Evolutionary conservation across 163 green algal species (phyloP).

Genomic region (Coccomyxa subellipsoidea): DNA sequence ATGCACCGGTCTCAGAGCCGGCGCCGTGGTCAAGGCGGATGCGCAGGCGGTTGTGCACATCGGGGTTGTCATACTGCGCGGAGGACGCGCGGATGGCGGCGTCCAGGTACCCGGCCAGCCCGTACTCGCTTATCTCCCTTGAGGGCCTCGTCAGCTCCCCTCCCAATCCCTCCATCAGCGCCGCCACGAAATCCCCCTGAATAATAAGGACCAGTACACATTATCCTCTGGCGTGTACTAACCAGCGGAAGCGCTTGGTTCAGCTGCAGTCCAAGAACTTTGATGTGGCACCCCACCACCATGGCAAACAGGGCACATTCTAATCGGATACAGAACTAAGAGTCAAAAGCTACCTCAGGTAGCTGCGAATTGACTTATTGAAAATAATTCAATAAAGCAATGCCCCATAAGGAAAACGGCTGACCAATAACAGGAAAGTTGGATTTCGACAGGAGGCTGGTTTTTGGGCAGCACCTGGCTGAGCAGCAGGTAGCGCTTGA

Average conservation of each 20-base stretch:
- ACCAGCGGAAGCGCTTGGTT: no score
- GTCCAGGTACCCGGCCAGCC: conserved; percentile 65
- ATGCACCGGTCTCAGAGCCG: conserved; percentile 19
- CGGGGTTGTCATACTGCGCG: conserved; percentile 42
- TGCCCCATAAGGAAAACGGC: no score
- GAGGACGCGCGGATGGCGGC: conserved; percentile 57
- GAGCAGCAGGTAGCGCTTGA: conserved; percentile 84
- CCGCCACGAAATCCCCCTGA: conserved; percentile 81
- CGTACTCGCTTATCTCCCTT: conserved; percentile 49
- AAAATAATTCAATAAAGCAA: no score
- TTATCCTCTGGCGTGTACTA: no score
- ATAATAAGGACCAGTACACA: no score
- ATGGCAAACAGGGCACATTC: no score
- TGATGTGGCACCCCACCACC: no score
- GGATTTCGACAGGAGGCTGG: neutral
- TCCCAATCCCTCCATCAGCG: conserved; percentile 7
- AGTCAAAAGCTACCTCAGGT: no score
- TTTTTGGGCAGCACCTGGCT: conserved; percentile 31
- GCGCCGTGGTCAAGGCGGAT: conserved; percentile 22
- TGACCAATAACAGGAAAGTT: no score
- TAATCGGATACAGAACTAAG: no score
- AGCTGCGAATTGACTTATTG: no score
- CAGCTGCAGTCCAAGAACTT: no score
- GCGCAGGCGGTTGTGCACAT: conserved; percentile 47
- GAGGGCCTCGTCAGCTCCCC: conserved; percentile 1